These are phyloP conservation scores for Mitragyna speciosa DNA, from an alignment of 257 asterid species.

Conservation along the genomic window DNA sequence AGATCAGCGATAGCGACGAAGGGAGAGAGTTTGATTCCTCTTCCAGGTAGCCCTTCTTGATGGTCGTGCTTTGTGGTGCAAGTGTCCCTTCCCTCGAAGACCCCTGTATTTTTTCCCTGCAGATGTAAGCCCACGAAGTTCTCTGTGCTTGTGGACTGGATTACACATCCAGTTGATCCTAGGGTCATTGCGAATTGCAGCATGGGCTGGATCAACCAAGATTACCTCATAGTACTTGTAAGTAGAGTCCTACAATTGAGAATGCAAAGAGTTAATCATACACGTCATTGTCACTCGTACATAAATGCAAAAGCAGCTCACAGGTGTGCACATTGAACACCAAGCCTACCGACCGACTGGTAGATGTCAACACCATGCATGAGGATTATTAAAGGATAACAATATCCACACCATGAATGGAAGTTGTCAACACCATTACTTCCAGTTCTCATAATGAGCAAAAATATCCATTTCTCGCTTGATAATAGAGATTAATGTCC, in stretches of 20 bases:
- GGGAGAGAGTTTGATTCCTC: slow-evolving; percentile 22
- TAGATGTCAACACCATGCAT: background rate
- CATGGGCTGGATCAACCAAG: slow-evolving; percentile 22
- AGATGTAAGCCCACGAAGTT: slow-evolving; percentile 17
- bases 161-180: slow-evolving; percentile 19
- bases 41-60: slow-evolving; percentile 25
- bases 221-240: slow-evolving; percentile 22
- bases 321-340: background rate
- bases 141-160: slow-evolving; percentile 27
- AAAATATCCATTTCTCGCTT: background rate
- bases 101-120: slow-evolving; percentile 24
- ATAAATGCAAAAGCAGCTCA: background rate
- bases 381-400: background rate
- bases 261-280: background rate
- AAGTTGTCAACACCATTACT: background rate
- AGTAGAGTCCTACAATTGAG: slow-evolving; percentile 14
- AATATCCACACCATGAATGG: background rate
- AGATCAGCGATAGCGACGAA: slow-evolving; percentile 18
- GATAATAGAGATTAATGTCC: no score
- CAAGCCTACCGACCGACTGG: background rate
- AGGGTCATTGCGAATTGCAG: slow-evolving; percentile 21
- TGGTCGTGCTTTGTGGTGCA: slow-evolving; percentile 20
- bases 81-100: slow-evolving; percentile 13
- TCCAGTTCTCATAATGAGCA: background rate
- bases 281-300: background rate